Evolutionary conservation across 169 alveolate species (phyloP).

Genomic region (Plasmodium coatneyi): DNA sequence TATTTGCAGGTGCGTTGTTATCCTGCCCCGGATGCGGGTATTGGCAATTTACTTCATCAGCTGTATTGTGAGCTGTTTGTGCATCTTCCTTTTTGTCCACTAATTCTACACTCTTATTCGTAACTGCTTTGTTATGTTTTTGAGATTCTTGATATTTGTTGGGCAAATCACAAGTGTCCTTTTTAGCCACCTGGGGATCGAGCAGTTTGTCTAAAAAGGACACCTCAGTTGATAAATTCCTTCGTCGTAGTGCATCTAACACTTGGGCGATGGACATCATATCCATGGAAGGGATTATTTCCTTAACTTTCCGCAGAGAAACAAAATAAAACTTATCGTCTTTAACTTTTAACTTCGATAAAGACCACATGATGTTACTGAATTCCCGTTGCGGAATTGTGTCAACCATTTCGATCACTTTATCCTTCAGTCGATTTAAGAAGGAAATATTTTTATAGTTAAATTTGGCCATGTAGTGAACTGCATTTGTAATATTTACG

Average conservation of each 20-base stretch:
- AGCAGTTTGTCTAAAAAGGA: not conserved
- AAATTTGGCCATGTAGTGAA: slow-evolving; percentile 76
- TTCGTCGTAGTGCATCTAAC: slow-evolving; percentile 71
- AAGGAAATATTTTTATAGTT: slow-evolving; percentile 44
- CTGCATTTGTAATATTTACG: slow-evolving; percentile 72
- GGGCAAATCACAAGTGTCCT: not conserved
- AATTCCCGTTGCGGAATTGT: slow-evolving; percentile 73
- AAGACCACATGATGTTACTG: slow-evolving; percentile 74
- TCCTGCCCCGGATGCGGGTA: not conserved
- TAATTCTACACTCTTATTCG: not conserved
- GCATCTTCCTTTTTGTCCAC: not conserved
- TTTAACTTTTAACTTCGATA: slow-evolving; percentile 56
- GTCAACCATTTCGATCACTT: slow-evolving; percentile 54
- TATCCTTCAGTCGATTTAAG: slow-evolving; percentile 52
- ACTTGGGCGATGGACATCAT: slow-evolving; percentile 76
- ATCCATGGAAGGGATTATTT: slow-evolving; percentile 46
- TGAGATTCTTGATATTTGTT: not conserved
- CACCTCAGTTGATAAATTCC: not conserved
- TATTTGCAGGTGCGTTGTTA: not conserved
- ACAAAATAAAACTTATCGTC: slow-evolving; percentile 37
- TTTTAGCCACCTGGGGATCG: not conserved
- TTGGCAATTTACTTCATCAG: not conserved
- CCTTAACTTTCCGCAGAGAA: slow-evolving; percentile 22
- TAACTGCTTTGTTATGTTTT: not conserved
- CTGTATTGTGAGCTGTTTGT: not conserved